Evolutionary conservation across 768 basidiomycete species (phyloP).

Genomic region (Tephrocybe sp.): DNA sequence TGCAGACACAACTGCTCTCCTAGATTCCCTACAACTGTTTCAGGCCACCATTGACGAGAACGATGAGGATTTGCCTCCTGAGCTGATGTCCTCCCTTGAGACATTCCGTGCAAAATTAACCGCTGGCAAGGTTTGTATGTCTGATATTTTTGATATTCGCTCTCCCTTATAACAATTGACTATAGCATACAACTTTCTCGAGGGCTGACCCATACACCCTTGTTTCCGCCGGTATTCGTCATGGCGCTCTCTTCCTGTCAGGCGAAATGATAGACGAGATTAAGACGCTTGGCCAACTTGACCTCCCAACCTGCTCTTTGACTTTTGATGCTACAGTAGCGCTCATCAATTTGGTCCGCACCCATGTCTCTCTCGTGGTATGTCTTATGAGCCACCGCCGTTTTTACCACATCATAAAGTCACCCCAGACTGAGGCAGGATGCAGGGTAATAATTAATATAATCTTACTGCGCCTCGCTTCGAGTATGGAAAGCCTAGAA

Average conservation of each 20-base stretch:
- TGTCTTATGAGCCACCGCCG: conserved; percentile 2
- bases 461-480: conserved; percentile 18
- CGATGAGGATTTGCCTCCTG: too few relatives aligned
- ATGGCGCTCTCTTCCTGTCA: background rate
- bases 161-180: too few relatives aligned
- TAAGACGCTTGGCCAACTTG: background rate
- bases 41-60: too few relatives aligned
- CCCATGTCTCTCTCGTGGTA: conserved; percentile 18
- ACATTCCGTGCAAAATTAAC: too few relatives aligned
- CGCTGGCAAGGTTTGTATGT: too few relatives aligned
- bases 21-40: too few relatives aligned
- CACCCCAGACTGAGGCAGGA: conserved; percentile 17
- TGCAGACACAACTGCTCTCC: too few relatives aligned
- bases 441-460: conserved; percentile 19
- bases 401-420: background rate
- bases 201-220: background rate
- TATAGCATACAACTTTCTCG: background rate
- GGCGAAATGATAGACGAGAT: background rate
- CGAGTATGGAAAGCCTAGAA: conserved; percentile 13
- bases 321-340: conserved; percentile 5
- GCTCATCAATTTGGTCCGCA: conserved; percentile 14
- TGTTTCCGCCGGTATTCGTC: background rate
- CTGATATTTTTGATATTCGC: too few relatives aligned
- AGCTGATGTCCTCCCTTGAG: too few relatives aligned
- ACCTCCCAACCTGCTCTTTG: background rate